Percentiles rank a stretch among this genome's conserved stretches.
phyloP scores from a whole-genome alignment of 805 yeast genomes.

The Zygosaccharomyces rouxii region DNA sequence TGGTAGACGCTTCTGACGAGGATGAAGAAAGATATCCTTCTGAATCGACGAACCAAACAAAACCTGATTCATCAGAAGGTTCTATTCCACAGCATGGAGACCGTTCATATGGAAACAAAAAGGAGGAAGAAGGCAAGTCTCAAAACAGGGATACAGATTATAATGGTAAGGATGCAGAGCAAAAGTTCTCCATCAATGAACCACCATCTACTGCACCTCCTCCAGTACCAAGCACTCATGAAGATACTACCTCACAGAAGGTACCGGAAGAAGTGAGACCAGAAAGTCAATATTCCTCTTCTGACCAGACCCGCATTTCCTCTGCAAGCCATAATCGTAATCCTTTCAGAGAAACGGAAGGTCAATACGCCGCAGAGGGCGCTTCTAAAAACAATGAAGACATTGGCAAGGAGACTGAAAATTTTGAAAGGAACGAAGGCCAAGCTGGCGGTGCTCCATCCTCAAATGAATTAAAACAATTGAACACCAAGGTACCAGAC shows the following conservation, averaged over 20 bases:
- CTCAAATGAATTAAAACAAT: no score
- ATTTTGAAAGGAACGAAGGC: no score
- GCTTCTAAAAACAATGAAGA: neutral
- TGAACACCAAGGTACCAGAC: no score
- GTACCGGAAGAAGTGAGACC: neutral
- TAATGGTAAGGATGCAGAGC: neutral
- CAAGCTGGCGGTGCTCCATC: no score
- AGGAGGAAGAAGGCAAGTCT: neutral
- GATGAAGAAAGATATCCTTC: neutral
- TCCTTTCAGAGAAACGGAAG: neutral
- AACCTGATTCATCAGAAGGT: neutral
- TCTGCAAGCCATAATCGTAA: neutral
- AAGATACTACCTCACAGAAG: neutral
- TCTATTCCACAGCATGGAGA: no score
- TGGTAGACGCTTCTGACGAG: constrained; percentile 22
- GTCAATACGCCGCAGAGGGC: neutral
- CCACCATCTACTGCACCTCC: constrained; percentile 1
- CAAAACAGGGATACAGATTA: neutral
- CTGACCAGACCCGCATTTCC: neutral
- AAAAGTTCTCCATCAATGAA: neutral
- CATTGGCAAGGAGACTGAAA: neutral
- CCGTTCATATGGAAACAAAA: neutral
- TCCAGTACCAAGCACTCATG: neutral
- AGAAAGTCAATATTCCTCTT: neutral
- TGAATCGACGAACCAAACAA: neutral